A percentile compares a stretch with the other conserved stretches of the same genome.
Evolutionary conservation across 352 stramenopile genomes (phyloP).

Genomic region (Achlya hypogyna): DNA sequence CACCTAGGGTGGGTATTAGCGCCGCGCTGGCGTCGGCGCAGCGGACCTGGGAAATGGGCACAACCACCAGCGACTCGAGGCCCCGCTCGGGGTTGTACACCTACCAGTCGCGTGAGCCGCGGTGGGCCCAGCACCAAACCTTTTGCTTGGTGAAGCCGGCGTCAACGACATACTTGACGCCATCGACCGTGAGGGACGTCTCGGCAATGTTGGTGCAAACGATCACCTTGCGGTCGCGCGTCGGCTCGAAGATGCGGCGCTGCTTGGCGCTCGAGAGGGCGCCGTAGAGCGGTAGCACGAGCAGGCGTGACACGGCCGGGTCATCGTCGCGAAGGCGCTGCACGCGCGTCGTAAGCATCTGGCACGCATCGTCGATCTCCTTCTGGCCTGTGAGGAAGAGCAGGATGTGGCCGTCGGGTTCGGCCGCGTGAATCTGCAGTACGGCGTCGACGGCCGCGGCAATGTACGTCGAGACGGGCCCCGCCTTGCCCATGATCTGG

Average conservation of each 20-base stretch:
- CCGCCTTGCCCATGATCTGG: slow-evolving; percentile 62
- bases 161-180: slow-evolving; percentile 81
- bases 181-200: slow-evolving; percentile 98
- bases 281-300: slow-evolving; percentile 92
- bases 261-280: slow-evolving; percentile 89
- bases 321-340: slow-evolving; percentile 33
- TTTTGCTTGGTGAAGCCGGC: slow-evolving; percentile 90
- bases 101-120: neutral
- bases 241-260: slow-evolving; percentile 88
- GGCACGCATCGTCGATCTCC: slow-evolving; percentile 88
- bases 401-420: slow-evolving; percentile 83
- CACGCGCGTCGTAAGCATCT: slow-evolving; percentile 54
- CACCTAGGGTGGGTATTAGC: too few relatives aligned
- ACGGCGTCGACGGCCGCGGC: slow-evolving; percentile 61
- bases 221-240: slow-evolving; percentile 74
- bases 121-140: slow-evolving; percentile 16
- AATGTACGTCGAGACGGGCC: slow-evolving; percentile 56
- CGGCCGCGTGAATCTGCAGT: slow-evolving; percentile 60
- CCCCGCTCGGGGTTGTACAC: slow-evolving; percentile 67
- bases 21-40: too few relatives aligned
- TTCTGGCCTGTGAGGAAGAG: slow-evolving; percentile 93
- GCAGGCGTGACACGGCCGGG: slow-evolving; percentile 19
- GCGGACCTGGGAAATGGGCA: slow-evolving; percentile 91
- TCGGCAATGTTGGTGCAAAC: slow-evolving; percentile 92
- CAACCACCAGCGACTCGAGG: slow-evolving; percentile 84